A percentile compares a stretch with the other conserved stretches of the same genome.
Evolutionary conservation across 352 stramenopile species (phyloP).

Genomic region (Phytophthora boehmeriae): DNA sequence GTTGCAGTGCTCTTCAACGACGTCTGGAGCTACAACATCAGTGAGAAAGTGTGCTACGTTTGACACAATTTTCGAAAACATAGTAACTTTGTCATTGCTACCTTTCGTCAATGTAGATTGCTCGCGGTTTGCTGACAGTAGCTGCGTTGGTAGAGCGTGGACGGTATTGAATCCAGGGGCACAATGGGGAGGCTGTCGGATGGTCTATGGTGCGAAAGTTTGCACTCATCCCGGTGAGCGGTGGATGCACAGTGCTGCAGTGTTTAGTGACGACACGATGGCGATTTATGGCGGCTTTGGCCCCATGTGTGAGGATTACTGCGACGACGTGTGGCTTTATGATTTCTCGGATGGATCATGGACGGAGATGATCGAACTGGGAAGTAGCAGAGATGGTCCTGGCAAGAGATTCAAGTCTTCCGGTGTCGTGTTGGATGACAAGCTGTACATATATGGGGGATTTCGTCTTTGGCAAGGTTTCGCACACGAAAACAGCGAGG

Average conservation of each 20-base stretch:
- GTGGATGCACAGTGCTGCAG: constrained; percentile 88
- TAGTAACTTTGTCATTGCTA: constrained; percentile 1
- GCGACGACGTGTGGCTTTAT: constrained; percentile 96
- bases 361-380: constrained; percentile 86
- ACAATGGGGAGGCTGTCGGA: constrained; percentile 91
- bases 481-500: constrained; percentile 86
- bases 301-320: constrained; percentile 95
- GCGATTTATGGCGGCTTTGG: constrained; percentile 94
- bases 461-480: constrained; percentile 97
- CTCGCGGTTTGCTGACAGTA: constrained; percentile 85
- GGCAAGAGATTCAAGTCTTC: constrained; percentile 94
- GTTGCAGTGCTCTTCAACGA: constrained; percentile 96
- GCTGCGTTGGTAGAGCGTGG: constrained; percentile 87
- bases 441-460: constrained; percentile 90
- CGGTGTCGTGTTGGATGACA: constrained; percentile 64
- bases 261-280: constrained; percentile 92
- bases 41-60: constrained; percentile 25
- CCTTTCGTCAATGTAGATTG: constrained; percentile 54
- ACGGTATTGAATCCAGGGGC: constrained; percentile 82
- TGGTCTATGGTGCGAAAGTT: constrained; percentile 82
- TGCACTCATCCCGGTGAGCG: constrained; percentile 90
- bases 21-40: constrained; percentile 96
- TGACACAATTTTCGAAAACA: background rate
- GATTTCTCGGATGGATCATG: constrained; percentile 91
- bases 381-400: constrained; percentile 59